These are phyloP conservation scores for Agrocybe praecox DNA, from an alignment of 768 basidiomycete species.

Conservation along the genomic window DNA sequence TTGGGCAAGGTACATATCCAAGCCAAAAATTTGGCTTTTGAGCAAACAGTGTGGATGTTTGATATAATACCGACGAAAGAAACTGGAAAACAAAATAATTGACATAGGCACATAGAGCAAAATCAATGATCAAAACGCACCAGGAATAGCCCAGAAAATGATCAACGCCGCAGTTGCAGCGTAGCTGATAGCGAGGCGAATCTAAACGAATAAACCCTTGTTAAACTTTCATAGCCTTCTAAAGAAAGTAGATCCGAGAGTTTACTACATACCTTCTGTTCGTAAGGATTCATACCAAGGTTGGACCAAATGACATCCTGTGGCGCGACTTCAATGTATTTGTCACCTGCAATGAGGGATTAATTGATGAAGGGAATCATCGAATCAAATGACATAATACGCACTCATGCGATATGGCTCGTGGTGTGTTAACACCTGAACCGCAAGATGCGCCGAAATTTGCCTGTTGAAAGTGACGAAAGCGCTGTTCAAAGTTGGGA, in stretches of 20 bases:
- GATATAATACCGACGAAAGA: slow-evolving; percentile 86
- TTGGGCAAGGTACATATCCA: slow-evolving; percentile 81
- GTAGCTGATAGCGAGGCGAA: slow-evolving; percentile 68
- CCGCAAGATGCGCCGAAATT: slow-evolving; percentile 89
- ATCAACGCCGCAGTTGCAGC: slow-evolving; percentile 79
- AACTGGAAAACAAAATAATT: slow-evolving; percentile 36
- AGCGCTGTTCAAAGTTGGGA: slow-evolving; percentile 67
- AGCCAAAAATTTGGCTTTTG: slow-evolving; percentile 65
- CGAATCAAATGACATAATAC: slow-evolving; percentile 11
- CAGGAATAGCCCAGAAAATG: slow-evolving; percentile 87
- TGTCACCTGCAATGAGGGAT: slow-evolving; percentile 36
- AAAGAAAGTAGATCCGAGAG: background rate
- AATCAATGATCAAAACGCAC: slow-evolving; percentile 29
- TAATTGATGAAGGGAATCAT: background rate
- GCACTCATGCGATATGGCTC: slow-evolving; percentile 80
- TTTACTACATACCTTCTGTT: slow-evolving; percentile 50
- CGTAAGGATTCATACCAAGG: slow-evolving; percentile 87
- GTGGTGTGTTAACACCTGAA: slow-evolving; percentile 75
- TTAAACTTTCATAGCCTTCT: background rate
- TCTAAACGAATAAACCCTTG: slow-evolving; percentile 19
- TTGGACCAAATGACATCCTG: slow-evolving; percentile 93
- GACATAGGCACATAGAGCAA: background rate
- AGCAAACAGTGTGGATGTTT: slow-evolving; percentile 74
- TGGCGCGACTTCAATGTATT: slow-evolving; percentile 83
- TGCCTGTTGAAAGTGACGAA: slow-evolving; percentile 94